Evolutionary conservation across 495 filamentous ascomycete genomes (phyloP), one percentile per base, ranked within the genome.

Genomic region (Penicillium alfredii): DNA sequence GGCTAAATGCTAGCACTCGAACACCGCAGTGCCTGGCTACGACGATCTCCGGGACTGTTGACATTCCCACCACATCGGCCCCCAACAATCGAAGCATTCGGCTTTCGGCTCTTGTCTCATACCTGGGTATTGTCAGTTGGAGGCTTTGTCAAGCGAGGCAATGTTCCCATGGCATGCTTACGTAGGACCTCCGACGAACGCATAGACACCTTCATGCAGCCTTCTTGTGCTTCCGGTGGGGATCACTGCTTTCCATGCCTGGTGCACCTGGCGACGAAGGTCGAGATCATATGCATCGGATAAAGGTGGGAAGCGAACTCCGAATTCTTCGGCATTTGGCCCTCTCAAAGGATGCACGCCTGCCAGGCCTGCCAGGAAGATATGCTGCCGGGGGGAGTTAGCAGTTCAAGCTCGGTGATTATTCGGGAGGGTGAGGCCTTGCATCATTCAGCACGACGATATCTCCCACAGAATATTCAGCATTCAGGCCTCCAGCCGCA

Each of bases 41-140:
- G 32, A 86, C 72, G 25, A 86, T 80, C 51, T 88, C 84, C 8
- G 84, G 84, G 10, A 87, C 80, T 4, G 82, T 86, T 11, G 79
- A 84, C 84, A 88, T 87, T 6, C 82, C 83, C 3, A 87, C 83
- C 11, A 86, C 57, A 56, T 88, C 82, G 16, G 80, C 82, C 6
- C 82, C 82, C 9, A 85, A 54, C 21, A 55, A 61, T 17, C 67
- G 69, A 40, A 88, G 69, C 74, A 88, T 78, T 12, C 83, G 74
- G 45, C 83, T 86, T 53, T 88, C 84, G 8, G 84, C 81, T 42
- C 84, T 69, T 1, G 83, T 88, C 50, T 88, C 84, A 56, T 84
- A 85, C 34, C 78, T 82, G 22, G 26, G 6, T 11, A 7, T 18
- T 14, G 47, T 34, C 16, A 44, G 35, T 10, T 36, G 33, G n/a